Percentiles rank a stretch among this genome's conserved stretches.
phyloP scores from a whole-genome alignment of 1,284 basidiomycete genomes.

The Pterula multifida region DNA sequence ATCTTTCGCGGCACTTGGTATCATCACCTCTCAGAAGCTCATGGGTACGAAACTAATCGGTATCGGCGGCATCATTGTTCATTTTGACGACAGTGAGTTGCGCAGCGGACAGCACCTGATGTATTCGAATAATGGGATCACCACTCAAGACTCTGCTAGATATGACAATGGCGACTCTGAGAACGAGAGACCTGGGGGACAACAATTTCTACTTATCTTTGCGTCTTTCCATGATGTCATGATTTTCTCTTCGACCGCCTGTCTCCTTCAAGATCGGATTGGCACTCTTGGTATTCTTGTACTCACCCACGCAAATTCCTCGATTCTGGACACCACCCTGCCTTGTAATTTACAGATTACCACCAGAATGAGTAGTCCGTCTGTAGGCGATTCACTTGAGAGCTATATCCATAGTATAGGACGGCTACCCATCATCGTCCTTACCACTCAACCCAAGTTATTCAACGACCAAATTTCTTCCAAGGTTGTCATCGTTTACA shows the following conservation, averaged over 20 bases:
- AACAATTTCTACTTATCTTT: background rate
- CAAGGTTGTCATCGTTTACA: slow-evolving; percentile 26
- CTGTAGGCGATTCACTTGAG: background rate
- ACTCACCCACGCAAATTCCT: background rate
- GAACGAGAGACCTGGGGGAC: background rate
- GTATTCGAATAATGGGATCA: background rate
- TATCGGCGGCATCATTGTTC: background rate
- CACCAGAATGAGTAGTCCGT: background rate
- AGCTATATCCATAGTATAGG: background rate
- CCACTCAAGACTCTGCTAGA: background rate
- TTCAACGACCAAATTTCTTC: slow-evolving; percentile 12
- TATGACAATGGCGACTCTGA: background rate
- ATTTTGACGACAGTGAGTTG: background rate
- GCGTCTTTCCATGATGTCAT: background rate
- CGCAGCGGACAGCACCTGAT: background rate
- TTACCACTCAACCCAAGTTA: slow-evolving; percentile 20
- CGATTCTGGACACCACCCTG: background rate
- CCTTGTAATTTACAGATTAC: background rate
- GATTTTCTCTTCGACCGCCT: background rate
- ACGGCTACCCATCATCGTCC: slow-evolving; percentile 18
- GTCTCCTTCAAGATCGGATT: background rate
- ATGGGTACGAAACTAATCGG: background rate
- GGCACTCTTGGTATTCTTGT: background rate
- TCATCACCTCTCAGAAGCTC: background rate
- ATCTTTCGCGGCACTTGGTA: background rate